Base-by-base conservation (phyloP, 345 rosid species). In the Salix exigua region DNA sequence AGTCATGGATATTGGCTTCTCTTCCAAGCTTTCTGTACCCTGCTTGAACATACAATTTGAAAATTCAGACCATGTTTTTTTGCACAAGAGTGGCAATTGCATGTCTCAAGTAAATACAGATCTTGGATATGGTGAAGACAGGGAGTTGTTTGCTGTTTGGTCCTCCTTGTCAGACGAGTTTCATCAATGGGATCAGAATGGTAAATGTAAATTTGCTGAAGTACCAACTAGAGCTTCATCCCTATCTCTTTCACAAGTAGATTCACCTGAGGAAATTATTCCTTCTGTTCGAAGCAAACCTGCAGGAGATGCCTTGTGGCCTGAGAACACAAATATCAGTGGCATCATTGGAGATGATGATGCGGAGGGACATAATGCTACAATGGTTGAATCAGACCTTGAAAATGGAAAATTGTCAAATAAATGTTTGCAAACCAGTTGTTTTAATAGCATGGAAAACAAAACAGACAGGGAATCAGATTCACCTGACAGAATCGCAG, bases 131-230 rank as follows among this genome's bases (percentile, higher is more conserved):
- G 70, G 64, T 25, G 46, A 81, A 55, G 66, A 25, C 13, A 25
- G 69, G 46, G 73, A 33, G 68, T 31, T 50, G 21, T 26, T 65
- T 63, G 44, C 48, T 17, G 60, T 21, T 42, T 75, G 66, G 40
- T 65, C 73, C 19, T 26, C 53, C 65, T 80, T 25, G 11, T n/a
- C 65, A 26, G 3, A 10, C 37, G 76, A 64, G 44, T 62, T 33
- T 70, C 67, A 50, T 75, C 71, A 14, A 28, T 81, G 84, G 81
- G 81, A 81, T 77, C 75, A 73, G 68, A 77, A 81, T 70, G 84
- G 81, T 5, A 77, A 77, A 73, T 46, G 61, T 50, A 42, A 33
- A 61, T 30, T 80, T 61, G 66, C 55, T 37, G 42, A 28, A 25
- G 37, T 35, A 61, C 51, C 73, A 21, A 30, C 9, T 37, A 70